Percentiles rank a stretch among this genome's conserved stretches.
Conservation (phyloP, 345 rosid species). For the Carallia brachiata region DNA sequence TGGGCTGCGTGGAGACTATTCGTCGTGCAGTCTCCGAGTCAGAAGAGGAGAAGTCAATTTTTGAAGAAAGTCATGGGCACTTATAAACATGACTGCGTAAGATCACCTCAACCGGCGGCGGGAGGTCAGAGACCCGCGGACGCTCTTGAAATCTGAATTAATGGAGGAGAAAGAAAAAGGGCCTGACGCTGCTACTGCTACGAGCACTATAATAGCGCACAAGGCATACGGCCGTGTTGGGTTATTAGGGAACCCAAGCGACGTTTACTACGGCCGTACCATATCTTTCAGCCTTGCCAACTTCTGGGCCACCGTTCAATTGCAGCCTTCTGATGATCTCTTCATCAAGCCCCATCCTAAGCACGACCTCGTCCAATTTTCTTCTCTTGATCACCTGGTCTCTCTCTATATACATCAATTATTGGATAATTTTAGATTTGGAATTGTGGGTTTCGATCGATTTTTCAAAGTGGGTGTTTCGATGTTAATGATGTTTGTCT, state of each 20-base stretch:
- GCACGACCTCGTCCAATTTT: slow-evolving; percentile 72
- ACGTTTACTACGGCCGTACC: slow-evolving; percentile 23
- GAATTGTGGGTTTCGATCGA: background rate
- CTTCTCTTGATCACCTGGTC: slow-evolving; percentile 69
- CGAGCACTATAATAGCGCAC: slow-evolving; percentile 12
- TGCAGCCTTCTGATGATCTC: slow-evolving; percentile 62
- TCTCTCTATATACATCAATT: background rate
- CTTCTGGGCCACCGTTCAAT: slow-evolving; percentile 28
- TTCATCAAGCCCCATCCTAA: slow-evolving; percentile 67
- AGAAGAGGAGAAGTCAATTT: too few species aligned
- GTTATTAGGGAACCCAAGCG: slow-evolving; percentile 24
- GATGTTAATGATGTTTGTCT: background rate
- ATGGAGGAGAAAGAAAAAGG: too few species aligned
- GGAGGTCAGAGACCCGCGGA: too few species aligned
- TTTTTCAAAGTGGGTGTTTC: background rate
- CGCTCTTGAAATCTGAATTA: too few species aligned
- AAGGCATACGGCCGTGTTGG: slow-evolving; percentile 19
- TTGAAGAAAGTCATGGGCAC: too few species aligned
- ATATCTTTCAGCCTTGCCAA: slow-evolving; percentile 23
- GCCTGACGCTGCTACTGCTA: too few species aligned
- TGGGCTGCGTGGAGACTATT: too few species aligned
- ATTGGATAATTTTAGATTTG: background rate
- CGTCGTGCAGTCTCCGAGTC: too few species aligned
- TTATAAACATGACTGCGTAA: too few species aligned
- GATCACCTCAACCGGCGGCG: too few species aligned